These are phyloP conservation scores for Rhizophagus clarus DNA, from an alignment of 192 early-diverging fungal species.

Conservation along the genomic window DNA sequence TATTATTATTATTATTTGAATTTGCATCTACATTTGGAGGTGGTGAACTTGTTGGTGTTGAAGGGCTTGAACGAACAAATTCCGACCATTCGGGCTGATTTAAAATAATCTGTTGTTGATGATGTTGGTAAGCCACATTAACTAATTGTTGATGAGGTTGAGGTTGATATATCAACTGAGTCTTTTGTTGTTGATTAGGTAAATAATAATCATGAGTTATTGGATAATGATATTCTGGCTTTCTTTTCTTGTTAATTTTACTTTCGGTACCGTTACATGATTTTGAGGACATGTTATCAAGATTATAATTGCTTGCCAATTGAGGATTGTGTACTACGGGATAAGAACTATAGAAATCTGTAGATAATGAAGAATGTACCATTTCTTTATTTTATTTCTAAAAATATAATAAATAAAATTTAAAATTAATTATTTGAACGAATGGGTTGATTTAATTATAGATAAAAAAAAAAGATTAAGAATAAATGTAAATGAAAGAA, in stretches of 20 bases:
- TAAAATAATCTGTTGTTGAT: neutral
- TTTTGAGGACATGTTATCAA: slow-evolving; percentile 17
- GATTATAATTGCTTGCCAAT: neutral
- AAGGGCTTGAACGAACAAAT: slow-evolving; percentile 22
- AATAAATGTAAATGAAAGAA: no score
- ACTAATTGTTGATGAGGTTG: slow-evolving; percentile 12
- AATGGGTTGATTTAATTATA: neutral
- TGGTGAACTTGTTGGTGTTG: slow-evolving; percentile 12
- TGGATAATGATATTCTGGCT: slow-evolving; percentile 7
- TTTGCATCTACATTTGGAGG: neutral
- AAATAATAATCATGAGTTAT: slow-evolving; percentile 1
- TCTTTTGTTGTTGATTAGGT: neutral
- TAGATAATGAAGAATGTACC: slow-evolving; percentile 12
- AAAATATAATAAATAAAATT: neutral
- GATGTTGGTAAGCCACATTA: neutral
- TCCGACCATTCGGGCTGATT: neutral
- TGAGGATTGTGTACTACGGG: neutral
- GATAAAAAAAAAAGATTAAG: no score
- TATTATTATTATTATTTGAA: neutral
- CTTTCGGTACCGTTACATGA: neutral
- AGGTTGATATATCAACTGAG: neutral
- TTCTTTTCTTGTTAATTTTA: slow-evolving; percentile 16
- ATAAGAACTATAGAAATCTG: slow-evolving; percentile 12
- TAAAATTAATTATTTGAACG: neutral
- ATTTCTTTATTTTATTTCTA: neutral